Percentiles rank a stretch among this genome's conserved stretches.
These are phyloP conservation scores for Gossypium rotundifolium DNA, from an alignment of 345 rosid species.

Conservation along the genomic window DNA sequence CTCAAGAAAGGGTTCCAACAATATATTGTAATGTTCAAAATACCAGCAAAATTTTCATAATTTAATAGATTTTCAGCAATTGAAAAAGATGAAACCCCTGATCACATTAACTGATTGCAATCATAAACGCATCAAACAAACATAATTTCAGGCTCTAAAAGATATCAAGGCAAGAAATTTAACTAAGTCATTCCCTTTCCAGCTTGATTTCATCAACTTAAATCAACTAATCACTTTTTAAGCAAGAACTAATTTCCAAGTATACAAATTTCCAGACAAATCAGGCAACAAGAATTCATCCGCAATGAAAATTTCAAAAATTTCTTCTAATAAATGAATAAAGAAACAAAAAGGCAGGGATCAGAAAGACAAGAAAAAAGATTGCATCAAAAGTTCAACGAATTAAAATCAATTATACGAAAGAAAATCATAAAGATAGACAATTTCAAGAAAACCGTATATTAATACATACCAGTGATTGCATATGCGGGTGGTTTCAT, in stretches of 20 bases:
- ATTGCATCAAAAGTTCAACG: not conserved
- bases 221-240: not conserved
- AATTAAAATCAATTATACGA: not conserved
- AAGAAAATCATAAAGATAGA: not conserved
- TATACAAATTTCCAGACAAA: not conserved
- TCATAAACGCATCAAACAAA: not conserved
- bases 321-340: not conserved
- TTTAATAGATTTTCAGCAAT: not conserved
- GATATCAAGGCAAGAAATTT: not conserved
- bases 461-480: constrained; percentile 58
- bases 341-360: not conserved
- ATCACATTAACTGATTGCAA: not conserved
- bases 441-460: not conserved
- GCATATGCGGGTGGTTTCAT: constrained; percentile 62
- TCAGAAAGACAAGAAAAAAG: not conserved
- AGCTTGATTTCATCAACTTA: not conserved
- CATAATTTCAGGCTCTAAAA: not conserved
- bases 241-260: not conserved
- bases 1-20: not conserved
- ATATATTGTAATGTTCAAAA: not conserved
- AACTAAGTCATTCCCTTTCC: not conserved
- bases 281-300: not conserved
- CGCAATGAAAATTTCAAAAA: not conserved
- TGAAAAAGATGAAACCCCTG: not conserved
- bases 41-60: not conserved